Percentiles rank a stretch among this genome's conserved stretches.
phyloP scores from a whole-genome alignment of 345 rosid species.

The Bruguiera sexangula region DNA sequence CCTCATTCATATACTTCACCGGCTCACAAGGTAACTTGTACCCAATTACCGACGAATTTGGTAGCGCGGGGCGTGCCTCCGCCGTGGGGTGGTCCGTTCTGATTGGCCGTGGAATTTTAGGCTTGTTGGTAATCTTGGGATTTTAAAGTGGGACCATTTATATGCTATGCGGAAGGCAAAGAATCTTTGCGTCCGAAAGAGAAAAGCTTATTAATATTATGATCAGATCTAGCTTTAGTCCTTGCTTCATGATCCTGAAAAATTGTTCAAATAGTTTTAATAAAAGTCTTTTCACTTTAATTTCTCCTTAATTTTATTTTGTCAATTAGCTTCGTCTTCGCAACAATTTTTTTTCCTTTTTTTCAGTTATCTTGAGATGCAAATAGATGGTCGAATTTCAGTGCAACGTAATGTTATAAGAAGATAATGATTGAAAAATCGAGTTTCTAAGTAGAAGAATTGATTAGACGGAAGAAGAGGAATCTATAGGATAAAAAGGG shows the following conservation, averaged over 20 bases:
- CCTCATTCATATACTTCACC: constrained; percentile 44
- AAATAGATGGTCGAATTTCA: too few relatives aligned
- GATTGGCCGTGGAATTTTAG: constrained; percentile 38
- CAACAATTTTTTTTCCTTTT: background rate
- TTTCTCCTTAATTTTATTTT: background rate
- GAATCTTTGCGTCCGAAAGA: background rate
- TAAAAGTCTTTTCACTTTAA: background rate
- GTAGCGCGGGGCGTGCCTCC: constrained; percentile 25
- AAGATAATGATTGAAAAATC: too few relatives aligned
- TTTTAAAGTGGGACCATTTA: background rate
- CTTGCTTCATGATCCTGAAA: background rate
- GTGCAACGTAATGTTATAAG: too few relatives aligned
- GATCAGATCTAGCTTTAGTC: background rate
- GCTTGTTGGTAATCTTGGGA: constrained; percentile 16
- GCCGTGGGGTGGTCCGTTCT: constrained; percentile 28
- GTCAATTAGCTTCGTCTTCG: background rate
- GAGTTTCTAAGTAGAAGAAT: too few relatives aligned
- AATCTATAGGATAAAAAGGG: too few relatives aligned
- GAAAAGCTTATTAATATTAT: background rate
- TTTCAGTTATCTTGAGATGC: background rate
- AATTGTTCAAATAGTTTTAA: constrained; percentile 20
- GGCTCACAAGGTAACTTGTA: constrained; percentile 60
- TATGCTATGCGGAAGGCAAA: background rate
- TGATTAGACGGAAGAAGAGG: too few relatives aligned
- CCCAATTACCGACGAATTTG: constrained; percentile 40